Evolutionary conservation across 2,329 filamentous ascomycete species (phyloP).

Genomic region (Phyllosticta paracitricarpa): DNA sequence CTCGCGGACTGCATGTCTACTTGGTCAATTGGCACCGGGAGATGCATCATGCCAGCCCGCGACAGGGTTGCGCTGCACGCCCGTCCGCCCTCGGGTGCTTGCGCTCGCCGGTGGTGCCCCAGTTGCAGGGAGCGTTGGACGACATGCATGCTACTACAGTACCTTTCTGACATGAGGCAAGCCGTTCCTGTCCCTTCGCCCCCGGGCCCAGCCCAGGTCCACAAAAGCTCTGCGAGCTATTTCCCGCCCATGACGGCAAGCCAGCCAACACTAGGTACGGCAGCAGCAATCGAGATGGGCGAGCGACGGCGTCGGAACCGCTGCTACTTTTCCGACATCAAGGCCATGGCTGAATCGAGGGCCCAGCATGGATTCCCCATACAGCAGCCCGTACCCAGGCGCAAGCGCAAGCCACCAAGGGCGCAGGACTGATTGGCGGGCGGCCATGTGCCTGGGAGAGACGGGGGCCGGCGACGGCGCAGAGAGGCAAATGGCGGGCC

Average conservation of each 20-base stretch:
- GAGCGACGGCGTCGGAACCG: background rate
- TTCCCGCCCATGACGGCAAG: background rate
- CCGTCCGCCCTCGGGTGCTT: background rate
- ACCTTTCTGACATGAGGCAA: background rate
- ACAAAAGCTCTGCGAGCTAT: background rate
- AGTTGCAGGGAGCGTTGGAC: background rate
- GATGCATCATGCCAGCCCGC: background rate
- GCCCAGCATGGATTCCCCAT: constrained; percentile 9
- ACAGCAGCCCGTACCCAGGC: background rate
- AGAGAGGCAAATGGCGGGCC: background rate
- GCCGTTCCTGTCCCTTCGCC: background rate
- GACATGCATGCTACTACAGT: background rate
- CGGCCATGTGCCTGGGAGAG: background rate
- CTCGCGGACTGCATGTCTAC: background rate
- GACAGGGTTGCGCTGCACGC: background rate
- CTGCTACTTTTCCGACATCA: background rate
- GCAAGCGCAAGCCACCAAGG: constrained; percentile 2
- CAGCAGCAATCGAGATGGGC: background rate
- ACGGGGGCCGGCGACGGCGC: background rate
- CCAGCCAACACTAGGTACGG: background rate
- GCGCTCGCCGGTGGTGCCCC: background rate
- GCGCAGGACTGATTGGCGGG: background rate
- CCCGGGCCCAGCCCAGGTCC: background rate
- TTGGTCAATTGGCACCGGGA: background rate
- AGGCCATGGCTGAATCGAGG: background rate